Evolutionary conservation across 2,329 filamentous ascomycete genomes (phyloP).

Genomic region (Zalaria obscura): DNA sequence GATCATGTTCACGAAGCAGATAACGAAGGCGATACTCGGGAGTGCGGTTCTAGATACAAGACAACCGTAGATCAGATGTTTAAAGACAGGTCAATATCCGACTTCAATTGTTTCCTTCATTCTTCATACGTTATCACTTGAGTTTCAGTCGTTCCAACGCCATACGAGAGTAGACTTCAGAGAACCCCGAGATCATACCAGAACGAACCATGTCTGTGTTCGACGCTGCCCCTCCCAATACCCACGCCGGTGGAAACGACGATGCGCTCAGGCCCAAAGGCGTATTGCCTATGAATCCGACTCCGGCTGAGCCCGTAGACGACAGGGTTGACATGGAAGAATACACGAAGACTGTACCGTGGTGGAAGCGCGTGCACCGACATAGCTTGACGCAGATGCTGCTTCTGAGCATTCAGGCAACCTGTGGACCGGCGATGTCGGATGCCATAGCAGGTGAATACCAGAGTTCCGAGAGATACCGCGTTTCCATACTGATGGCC

Average conservation of each 20-base stretch:
- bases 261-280: slow-evolving; percentile 16
- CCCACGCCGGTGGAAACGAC: slow-evolving; percentile 17
- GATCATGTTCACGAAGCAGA: too few species aligned
- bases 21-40: too few species aligned
- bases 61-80: too few species aligned
- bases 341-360: slow-evolving; percentile 17
- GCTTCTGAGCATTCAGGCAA: slow-evolving; percentile 30
- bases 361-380: slow-evolving; percentile 31
- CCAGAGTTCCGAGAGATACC: neutral
- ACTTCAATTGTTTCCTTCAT: too few species aligned
- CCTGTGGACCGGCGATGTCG: slow-evolving; percentile 4
- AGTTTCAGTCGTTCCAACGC: too few species aligned
- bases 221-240: slow-evolving; percentile 18
- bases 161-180: too few species aligned
- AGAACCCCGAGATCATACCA: neutral
- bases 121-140: too few species aligned
- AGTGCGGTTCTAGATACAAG: too few species aligned
- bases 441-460: slow-evolving; percentile 3
- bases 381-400: slow-evolving; percentile 37
- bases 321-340: slow-evolving; percentile 24
- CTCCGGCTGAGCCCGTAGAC: slow-evolving; percentile 8
- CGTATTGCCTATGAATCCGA: slow-evolving; percentile 11
- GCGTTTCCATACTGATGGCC: neutral
- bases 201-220: slow-evolving; percentile 13
- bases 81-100: too few species aligned